phyloP scores from a whole-genome alignment of 2,329 filamentous ascomycete species.

The Trichoderma hamatum region DNA sequence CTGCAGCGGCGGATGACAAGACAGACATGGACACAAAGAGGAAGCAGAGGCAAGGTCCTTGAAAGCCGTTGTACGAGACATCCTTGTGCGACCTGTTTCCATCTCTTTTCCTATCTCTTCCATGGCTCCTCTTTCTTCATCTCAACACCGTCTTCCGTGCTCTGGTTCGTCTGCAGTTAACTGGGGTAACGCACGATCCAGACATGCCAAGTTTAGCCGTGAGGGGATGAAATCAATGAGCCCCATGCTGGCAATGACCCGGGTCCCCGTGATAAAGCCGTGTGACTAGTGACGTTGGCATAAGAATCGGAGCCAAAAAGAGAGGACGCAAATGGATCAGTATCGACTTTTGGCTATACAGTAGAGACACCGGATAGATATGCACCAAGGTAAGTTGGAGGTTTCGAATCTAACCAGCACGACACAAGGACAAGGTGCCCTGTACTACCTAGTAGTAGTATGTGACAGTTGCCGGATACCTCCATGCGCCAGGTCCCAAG shows the following conservation, averaged over 20 bases:
- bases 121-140: constrained; percentile 18
- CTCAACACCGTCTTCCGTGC: not conserved
- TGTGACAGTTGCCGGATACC: not conserved
- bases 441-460: too few species aligned
- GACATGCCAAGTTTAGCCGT: constrained; percentile 22
- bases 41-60: not conserved
- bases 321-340: not conserved
- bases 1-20: constrained; percentile 13
- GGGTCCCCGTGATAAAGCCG: constrained; percentile 22
- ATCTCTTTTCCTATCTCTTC: not conserved
- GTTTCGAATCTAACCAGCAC: not conserved
- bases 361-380: not conserved
- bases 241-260: constrained; percentile 3
- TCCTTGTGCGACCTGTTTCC: not conserved
- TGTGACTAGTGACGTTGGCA: constrained; percentile 1
- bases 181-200: constrained; percentile 18
- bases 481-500: not conserved
- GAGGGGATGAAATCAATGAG: constrained; percentile 18
- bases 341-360: not conserved
- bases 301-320: not conserved
- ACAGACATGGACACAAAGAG: constrained; percentile 13
- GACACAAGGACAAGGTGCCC: not conserved
- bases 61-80: constrained; percentile 1
- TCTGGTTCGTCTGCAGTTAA: constrained; percentile 5
- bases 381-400: not conserved